Base-by-base conservation (phyloP, 2,329 filamentous ascomycete genomes). In the Uncinocarpus reesii region DNA sequence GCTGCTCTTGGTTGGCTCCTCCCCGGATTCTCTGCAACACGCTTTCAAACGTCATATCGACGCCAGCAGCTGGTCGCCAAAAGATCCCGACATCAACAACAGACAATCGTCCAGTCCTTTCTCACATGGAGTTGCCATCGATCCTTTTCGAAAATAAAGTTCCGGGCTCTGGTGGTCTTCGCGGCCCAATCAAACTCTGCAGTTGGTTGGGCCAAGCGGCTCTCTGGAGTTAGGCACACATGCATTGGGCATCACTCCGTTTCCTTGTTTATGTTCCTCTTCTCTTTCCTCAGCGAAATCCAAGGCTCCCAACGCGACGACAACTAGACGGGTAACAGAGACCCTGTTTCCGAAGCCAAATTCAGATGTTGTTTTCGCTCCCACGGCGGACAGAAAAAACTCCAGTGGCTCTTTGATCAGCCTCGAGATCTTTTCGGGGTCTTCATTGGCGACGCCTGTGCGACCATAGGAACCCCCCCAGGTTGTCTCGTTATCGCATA, bases 151-250 rank as follows among this genome's bases (percentile, higher is more conserved):
- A 26, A 44, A 35, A 43, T 34, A 21, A 24, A 43, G 18, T 34
- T 34, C 26, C 21, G 1, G n/a, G 13, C 15, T 16, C 20, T n/a
- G 41, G 41, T 21, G 15, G 24, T 5, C 26, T 29, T 8, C 13
- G 15, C 32, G 34, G 35, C 35, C 44, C 44, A 47, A 40, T 32
- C 34, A 47, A 16, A 20, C 2, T 40, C 36, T 3, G 13, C 28
- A 20, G 21, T 15, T 15, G 18, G 24, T 40, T 40, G 18, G 35
- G 44, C 35, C 44, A 47, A 31, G 44, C n/a, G 21, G 21, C 34
- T 41, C 42, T 43, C 23, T 23, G 38, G n/a, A 23, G 50, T 54
- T 52, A 51, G 52, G 52, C 52, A 54, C 48, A 43, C 48, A 53
- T 55, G 53, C 51, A 45, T 52, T 38, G 38, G 44, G 44, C 44